phyloP scores from a whole-genome alignment of 192 early-diverging fungal genomes.

The Coemansia erecta region DNA sequence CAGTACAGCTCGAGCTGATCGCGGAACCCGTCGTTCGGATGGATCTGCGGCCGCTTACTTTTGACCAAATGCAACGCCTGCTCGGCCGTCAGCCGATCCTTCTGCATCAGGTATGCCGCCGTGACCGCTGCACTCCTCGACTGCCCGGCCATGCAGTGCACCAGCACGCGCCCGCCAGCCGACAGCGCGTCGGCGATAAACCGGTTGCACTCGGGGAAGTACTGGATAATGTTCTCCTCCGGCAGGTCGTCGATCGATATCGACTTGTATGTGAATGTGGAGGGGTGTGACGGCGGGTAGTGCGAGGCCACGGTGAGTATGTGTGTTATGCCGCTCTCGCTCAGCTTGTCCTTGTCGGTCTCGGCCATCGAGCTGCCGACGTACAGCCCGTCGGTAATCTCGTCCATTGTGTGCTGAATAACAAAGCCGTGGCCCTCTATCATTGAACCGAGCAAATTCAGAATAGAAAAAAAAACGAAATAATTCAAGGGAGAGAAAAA shows the following conservation, averaged over 20 bases:
- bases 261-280: slow-evolving; percentile 55
- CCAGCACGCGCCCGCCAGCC: slow-evolving; percentile 57
- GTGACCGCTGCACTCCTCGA: slow-evolving; percentile 67
- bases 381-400: slow-evolving; percentile 41
- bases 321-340: slow-evolving; percentile 39
- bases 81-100: slow-evolving; percentile 35
- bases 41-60: slow-evolving; percentile 46
- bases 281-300: slow-evolving; percentile 37
- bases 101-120: slow-evolving; percentile 69
- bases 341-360: slow-evolving; percentile 32
- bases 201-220: slow-evolving; percentile 61
- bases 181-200: slow-evolving; percentile 59
- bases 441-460: neutral
- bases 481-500: neutral
- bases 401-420: slow-evolving; percentile 47
- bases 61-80: slow-evolving; percentile 54
- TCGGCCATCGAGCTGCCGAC: slow-evolving; percentile 55
- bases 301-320: slow-evolving; percentile 41
- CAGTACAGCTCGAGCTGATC: slow-evolving; percentile 63
- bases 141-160: slow-evolving; percentile 71
- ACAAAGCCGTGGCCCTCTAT: slow-evolving; percentile 35
- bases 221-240: slow-evolving; percentile 66
- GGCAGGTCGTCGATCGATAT: slow-evolving; percentile 62
- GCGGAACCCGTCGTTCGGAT: slow-evolving; percentile 66
- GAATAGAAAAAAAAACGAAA: neutral